These are phyloP conservation scores for Sporodiniella umbellata DNA, from an alignment of 371 early-diverging fungal genomes.

Conservation along the genomic window DNA sequence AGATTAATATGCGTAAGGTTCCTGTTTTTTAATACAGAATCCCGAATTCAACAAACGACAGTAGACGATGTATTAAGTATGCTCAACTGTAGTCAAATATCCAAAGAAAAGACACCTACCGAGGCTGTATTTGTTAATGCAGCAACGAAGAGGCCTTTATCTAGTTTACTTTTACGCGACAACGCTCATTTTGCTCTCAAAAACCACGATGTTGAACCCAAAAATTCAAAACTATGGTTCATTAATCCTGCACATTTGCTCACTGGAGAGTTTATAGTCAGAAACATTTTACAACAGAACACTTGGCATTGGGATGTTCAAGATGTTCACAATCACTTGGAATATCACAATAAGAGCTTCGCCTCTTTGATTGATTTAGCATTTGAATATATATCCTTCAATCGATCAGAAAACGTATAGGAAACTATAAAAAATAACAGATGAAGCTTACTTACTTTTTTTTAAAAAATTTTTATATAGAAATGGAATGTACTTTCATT, in stretches of 20 bases:
- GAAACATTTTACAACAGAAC: conserved; percentile 56
- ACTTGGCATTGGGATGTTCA: conserved; percentile 62
- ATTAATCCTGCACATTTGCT: conserved; percentile 19
- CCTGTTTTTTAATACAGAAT: conserved; percentile 49
- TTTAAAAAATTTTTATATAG: conserved; percentile 7
- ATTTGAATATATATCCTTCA: conserved; percentile 58
- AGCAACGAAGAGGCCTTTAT: conserved; percentile 40
- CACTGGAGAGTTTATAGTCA: conserved; percentile 44
- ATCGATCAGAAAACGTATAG: conserved; percentile 55
- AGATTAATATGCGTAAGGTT: conserved; percentile 20
- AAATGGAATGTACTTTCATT: conserved; percentile 55
- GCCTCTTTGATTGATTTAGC: conserved; percentile 47
- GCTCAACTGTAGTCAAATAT: background rate
- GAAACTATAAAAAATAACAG: background rate
- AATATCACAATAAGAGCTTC: conserved; percentile 23
- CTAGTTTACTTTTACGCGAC: conserved; percentile 48
- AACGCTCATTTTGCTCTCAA: conserved; percentile 20
- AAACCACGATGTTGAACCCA: background rate
- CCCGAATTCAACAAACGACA: conserved; percentile 22
- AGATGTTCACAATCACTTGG: conserved; percentile 45
- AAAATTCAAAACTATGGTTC: conserved; percentile 14
- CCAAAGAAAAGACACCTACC: background rate
- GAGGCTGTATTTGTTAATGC: background rate
- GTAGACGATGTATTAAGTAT: background rate
- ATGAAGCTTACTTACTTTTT: background rate